These are phyloP conservation scores for Penicillium sp. DNA, from an alignment of 2,329 filamentous ascomycete species.

Conservation along the genomic window DNA sequence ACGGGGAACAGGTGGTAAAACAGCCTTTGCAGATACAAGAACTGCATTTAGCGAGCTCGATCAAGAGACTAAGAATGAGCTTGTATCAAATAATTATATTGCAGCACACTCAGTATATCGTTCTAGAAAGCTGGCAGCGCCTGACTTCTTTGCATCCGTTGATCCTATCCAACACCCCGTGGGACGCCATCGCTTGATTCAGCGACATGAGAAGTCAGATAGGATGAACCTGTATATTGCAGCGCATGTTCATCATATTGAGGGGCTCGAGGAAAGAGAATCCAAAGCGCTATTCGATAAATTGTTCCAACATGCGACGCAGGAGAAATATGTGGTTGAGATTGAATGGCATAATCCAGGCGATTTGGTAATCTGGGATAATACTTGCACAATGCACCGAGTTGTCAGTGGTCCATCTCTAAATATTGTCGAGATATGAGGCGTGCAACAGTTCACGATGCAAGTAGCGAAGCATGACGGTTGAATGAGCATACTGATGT, in stretches of 20 bases:
- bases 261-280: slow-evolving; percentile 34
- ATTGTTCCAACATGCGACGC: slow-evolving; percentile 44
- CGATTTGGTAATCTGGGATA: slow-evolving; percentile 59
- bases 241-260: slow-evolving; percentile 51
- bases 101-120: slow-evolving; percentile 51
- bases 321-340: slow-evolving; percentile 45
- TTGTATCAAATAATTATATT: slow-evolving; percentile 42
- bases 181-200: slow-evolving; percentile 46
- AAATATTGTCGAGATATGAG: slow-evolving; percentile 52
- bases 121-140: slow-evolving; percentile 49
- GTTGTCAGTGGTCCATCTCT: slow-evolving; percentile 47
- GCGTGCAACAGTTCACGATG: slow-evolving; percentile 54
- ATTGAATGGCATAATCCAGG: slow-evolving; percentile 48
- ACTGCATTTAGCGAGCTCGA: slow-evolving; percentile 49
- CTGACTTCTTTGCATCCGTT: slow-evolving; percentile 46
- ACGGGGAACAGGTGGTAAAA: slow-evolving; percentile 44
- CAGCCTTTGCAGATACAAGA: slow-evolving; percentile 53
- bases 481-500: too few relatives aligned
- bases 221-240: slow-evolving; percentile 53
- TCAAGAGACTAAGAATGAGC: slow-evolving; percentile 27
- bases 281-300: slow-evolving; percentile 31
- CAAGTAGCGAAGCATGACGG: slow-evolving; percentile 40
- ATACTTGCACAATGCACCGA: slow-evolving; percentile 54
- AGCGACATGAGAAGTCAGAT: slow-evolving; percentile 49
- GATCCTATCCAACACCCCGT: slow-evolving; percentile 37